phyloP scores from a whole-genome alignment of 2,329 filamentous ascomycete genomes.

The Botrytis galanthina region DNA sequence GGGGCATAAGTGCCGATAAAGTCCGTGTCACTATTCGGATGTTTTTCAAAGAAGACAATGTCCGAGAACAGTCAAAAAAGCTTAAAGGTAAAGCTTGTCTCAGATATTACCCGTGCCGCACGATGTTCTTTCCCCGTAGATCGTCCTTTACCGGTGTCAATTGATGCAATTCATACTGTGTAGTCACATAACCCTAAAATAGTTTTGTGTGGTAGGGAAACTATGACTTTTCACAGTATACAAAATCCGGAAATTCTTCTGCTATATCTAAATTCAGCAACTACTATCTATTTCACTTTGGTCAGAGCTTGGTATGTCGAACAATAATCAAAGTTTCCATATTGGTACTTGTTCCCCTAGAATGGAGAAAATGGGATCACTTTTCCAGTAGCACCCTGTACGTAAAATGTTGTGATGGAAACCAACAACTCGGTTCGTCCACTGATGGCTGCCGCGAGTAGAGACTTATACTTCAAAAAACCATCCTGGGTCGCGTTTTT shows the following conservation, averaged over 20 bases:
- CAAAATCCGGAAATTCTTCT: not conserved
- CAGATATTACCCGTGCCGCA: not conserved
- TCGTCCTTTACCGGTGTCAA: not conserved
- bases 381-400: not conserved
- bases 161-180: not conserved
- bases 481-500: not conserved
- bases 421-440: not conserved
- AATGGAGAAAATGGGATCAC: not conserved
- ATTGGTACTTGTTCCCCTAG: not conserved
- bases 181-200: not conserved
- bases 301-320: not conserved
- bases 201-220: not conserved
- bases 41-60: not conserved
- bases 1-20: not conserved
- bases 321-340: not conserved
- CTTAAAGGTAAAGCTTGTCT: not conserved
- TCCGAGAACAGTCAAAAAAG: not conserved
- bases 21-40: not conserved
- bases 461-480: not conserved
- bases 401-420: not conserved
- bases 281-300: not conserved
- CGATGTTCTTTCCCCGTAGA: not conserved
- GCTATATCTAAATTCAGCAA: not conserved
- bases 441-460: not conserved
- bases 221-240: not conserved